Evolutionary conservation across 2,329 filamentous ascomycete species (phyloP).

Genomic region (Epicoccum sorghinum): DNA sequence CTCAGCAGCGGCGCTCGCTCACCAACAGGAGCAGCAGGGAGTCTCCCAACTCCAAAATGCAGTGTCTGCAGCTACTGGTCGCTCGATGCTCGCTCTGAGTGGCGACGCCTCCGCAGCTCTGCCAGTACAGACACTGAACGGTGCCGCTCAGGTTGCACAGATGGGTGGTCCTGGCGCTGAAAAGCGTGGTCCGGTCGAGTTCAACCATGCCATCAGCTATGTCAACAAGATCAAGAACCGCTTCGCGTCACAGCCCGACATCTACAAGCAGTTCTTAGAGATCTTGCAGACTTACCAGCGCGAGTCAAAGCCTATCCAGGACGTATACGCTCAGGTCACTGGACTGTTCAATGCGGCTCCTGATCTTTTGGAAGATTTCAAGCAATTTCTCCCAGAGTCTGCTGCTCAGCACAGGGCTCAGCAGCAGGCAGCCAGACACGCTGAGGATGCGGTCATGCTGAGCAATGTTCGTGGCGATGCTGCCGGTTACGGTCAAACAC

Average conservation of each 20-base stretch:
- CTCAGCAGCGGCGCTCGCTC: slow-evolving; percentile 55
- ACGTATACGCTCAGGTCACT: slow-evolving; percentile 97
- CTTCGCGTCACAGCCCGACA: slow-evolving; percentile 94
- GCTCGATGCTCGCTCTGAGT: slow-evolving; percentile 58
- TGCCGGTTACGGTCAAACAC: slow-evolving; percentile 51
- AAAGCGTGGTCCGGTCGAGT: slow-evolving; percentile 93
- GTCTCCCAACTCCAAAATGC: slow-evolving; percentile 71
- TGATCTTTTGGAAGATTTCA: slow-evolving; percentile 96
- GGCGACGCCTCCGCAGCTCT: slow-evolving; percentile 55
- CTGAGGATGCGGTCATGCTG: slow-evolving; percentile 71
- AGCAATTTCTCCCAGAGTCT: slow-evolving; percentile 95
- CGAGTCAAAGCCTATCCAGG: slow-evolving; percentile 97
- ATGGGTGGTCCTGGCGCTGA: slow-evolving; percentile 63
- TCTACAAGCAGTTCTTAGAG: slow-evolving; percentile 98
- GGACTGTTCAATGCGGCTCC: slow-evolving; percentile 90
- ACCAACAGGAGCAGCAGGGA: slow-evolving; percentile 69
- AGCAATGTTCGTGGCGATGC: slow-evolving; percentile 67
- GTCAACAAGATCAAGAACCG: slow-evolving; percentile 99
- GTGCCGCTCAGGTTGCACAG: slow-evolving; percentile 63
- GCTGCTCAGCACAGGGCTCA: slow-evolving; percentile 64
- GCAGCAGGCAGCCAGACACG: slow-evolving; percentile 67
- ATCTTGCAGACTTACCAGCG: slow-evolving; percentile 98
- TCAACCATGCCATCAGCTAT: slow-evolving; percentile 99
- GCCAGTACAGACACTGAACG: slow-evolving; percentile 66
- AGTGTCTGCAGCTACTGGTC: slow-evolving; percentile 63